Evolutionary conservation across 2,329 filamentous ascomycete genomes (phyloP), one percentile per base, ranked within the genome.

Genomic region (Teratosphaeriaceae sp.): DNA sequence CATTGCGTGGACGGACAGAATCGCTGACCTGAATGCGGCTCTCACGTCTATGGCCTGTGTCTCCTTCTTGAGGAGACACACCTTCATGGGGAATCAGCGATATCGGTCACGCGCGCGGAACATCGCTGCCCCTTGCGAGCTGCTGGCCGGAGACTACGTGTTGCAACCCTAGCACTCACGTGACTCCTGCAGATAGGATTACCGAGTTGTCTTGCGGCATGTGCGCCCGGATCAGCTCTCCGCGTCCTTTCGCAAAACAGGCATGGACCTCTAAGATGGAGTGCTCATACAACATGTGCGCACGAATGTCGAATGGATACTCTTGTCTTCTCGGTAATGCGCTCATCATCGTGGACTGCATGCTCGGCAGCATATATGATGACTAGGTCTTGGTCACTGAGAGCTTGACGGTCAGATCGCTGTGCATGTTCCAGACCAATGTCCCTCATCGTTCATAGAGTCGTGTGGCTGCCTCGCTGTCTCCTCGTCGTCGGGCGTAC

Each of bases 291-390:
- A 13, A 35, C 4, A 35, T 35, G 31, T 35, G 31, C 31, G 31
- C 31, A 13, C 31, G 31, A 35, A 35, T 35, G 31, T 35, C 31
- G 31, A 35, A 35, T 35, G 31, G 31, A 35, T 35, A 8, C n/a
- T 35, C 31, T 35, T 18, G 6, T 35, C 31, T 35, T 35, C 31
- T 35, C 31, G 19, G 31, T 35, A 35, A 4, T 35, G 12, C 13
- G 31, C 31, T 35, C 31, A 35, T 35, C 31, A 18, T 35, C 31
- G 31, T 35, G 31, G 31, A 35, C 31, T 18, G 31, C 31, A 35
- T 35, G 31, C 31, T 35, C 31, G 31, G 31, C 31, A 35, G 31
- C 31, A 35, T 35, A 35, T 35, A 35, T 35, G n/a, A 35, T 35
- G 31, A 35, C 31, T 35, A 5, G 20, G 31, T 35, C 31, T 19